Base-by-base conservation (phyloP, 805 yeast species). In the Yarrowia yakushimensis region DNA sequence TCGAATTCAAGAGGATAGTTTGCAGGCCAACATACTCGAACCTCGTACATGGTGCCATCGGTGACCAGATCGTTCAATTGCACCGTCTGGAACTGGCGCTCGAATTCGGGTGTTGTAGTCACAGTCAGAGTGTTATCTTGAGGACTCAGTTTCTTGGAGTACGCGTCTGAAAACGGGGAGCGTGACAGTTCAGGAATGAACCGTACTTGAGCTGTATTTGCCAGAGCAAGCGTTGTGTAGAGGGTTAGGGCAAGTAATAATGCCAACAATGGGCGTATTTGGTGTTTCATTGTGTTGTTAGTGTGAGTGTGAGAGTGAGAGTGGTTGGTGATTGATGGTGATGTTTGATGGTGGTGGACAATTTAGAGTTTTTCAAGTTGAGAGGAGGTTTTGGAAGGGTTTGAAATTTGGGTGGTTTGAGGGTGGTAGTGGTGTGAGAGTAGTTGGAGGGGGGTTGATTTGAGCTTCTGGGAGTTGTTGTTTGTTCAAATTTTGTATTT, bases 21-120 rank as follows among this genome's bases (percentile, higher is more conserved):
- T 3, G 62, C 62, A 27, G 54, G 54, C 62, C 62, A 59, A 17
- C 62, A 59, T 1, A 59, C 54, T 3, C 62, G 23, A 30, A 59
- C 43, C 22, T 59, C 62, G 18, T 59, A 59, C 48, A 55, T 37
- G 34, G 45, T 55, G 11, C 43, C 41, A 23, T 43, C 62, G 42
- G 31, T 22, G 3, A 42, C 15, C 6, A 43, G 20, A 10, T 15
- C 62, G 17, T 13, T 22, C 23, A 59, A 31, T 10, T 22, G 31
- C 34, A 42, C n/a, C 12, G 41, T 41, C 7, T 59, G 25, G 3
- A n/a, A 3, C 27, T 31, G 54, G 4, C 31, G 22, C 18, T 11
- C 22, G 17, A 59, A 59, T 1, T 33, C 31, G 59, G 59, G 59
- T 8, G 31, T 50, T 8, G 42, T 17, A 3, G 43, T 50, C n/a